These are phyloP conservation scores for Nematocida sp. DNA, from an alignment of 371 early-diverging fungal species.

Conservation along the genomic window DNA sequence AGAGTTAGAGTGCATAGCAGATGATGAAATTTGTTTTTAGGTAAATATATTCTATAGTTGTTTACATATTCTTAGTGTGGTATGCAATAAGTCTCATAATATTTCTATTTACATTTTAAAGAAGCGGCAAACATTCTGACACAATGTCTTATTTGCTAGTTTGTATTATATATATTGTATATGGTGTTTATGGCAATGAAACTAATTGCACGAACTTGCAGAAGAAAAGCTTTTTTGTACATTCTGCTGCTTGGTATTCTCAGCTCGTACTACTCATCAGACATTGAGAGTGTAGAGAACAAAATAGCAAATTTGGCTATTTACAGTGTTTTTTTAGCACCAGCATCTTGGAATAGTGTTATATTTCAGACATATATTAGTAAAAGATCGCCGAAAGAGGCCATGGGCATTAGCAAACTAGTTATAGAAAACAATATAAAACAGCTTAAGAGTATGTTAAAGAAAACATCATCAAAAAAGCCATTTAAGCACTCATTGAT, in stretches of 20 bases:
- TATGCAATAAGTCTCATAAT: neutral
- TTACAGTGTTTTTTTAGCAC: constrained; percentile 40
- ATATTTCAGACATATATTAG: constrained; percentile 27
- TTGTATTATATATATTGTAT: neutral
- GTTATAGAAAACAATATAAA: constrained; percentile 27
- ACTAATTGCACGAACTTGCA: neutral
- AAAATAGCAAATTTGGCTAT: constrained; percentile 28
- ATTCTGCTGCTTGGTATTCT: neutral
- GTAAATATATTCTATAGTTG: too few species aligned
- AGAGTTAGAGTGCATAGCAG: too few species aligned
- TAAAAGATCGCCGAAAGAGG: neutral
- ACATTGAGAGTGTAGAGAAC: neutral
- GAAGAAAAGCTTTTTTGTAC: neutral
- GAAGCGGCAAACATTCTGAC: neutral
- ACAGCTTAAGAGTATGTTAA: constrained; percentile 1
- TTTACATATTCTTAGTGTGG: neutral
- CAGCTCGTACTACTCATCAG: neutral
- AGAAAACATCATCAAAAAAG: neutral
- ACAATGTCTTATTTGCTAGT: neutral
- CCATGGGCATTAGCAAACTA: neutral
- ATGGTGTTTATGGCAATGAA: neutral
- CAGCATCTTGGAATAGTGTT: constrained; percentile 5
- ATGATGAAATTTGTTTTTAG: too few species aligned
- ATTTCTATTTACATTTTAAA: neutral
- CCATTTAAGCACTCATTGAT: neutral